Evolutionary conservation across 371 early-diverging fungal genomes (phyloP).

Genomic region (Phascolomyces articulosus): DNA sequence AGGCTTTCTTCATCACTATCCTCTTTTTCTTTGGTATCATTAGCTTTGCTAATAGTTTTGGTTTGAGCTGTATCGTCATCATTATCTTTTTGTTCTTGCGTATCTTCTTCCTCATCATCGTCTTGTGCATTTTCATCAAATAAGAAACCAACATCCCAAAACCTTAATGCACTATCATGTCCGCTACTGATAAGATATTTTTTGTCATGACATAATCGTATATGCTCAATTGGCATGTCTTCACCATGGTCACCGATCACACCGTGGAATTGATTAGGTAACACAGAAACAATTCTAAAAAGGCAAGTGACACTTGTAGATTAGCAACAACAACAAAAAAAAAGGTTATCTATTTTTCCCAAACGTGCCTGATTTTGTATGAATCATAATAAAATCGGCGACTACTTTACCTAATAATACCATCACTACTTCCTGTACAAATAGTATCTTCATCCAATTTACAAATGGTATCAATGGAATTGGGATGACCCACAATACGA

Average conservation of each 20-base stretch:
- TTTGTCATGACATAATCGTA: not conserved
- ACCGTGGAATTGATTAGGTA: slow-evolving; percentile 88
- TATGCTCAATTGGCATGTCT: slow-evolving; percentile 45
- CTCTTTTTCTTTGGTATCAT: slow-evolving; percentile 21
- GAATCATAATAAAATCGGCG: too few relatives aligned
- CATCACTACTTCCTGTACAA: slow-evolving; percentile 90
- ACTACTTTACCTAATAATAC: slow-evolving; percentile 75
- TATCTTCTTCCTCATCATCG: slow-evolving; percentile 50
- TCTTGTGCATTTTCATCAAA: slow-evolving; percentile 48
- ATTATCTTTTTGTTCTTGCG: slow-evolving; percentile 26
- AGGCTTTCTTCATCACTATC: slow-evolving; percentile 30
- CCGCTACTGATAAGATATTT: slow-evolving; percentile 74
- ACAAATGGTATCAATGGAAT: slow-evolving; percentile 80
- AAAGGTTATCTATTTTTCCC: too few relatives aligned
- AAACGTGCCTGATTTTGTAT: too few relatives aligned
- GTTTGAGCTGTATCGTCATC: too few relatives aligned
- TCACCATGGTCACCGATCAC: slow-evolving; percentile 86
- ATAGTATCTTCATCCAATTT: slow-evolving; percentile 82
- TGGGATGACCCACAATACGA: slow-evolving; percentile 91
- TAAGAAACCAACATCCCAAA: slow-evolving; percentile 79
- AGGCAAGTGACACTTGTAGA: too few relatives aligned
- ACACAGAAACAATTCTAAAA: slow-evolving; percentile 58
- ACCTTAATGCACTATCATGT: slow-evolving; percentile 83
- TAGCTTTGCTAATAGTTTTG: not conserved
- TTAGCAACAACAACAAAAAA: too few relatives aligned